Evolutionary conservation across 345 rosid species (phyloP).

Genomic region (Gossypioides kirkii): DNA sequence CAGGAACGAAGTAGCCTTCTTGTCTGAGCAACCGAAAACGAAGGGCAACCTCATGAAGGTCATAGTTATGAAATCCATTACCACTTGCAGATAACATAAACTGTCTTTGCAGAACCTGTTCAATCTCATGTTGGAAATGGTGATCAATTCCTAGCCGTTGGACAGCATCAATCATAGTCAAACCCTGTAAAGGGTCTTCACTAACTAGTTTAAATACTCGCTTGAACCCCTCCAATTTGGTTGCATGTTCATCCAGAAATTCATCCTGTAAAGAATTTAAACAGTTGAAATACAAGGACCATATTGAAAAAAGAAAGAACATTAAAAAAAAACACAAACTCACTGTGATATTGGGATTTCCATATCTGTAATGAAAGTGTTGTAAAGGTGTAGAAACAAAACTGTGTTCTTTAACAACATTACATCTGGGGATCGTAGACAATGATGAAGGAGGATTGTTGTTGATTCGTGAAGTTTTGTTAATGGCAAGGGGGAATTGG

Average conservation of each 20-base stretch:
- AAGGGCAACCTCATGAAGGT: slow-evolving; percentile 31
- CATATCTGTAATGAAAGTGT: not conserved
- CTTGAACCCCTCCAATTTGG: slow-evolving; percentile 19
- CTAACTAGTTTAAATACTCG: slow-evolving; percentile 6
- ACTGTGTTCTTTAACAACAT: not conserved
- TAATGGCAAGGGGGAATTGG: not conserved
- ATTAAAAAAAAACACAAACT: not conserved
- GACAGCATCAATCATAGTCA: slow-evolving; percentile 35
- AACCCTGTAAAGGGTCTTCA: slow-evolving; percentile 12
- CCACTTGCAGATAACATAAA: not conserved
- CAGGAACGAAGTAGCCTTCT: slow-evolving; percentile 31
- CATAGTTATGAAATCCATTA: not conserved
- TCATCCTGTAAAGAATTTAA: not conserved
- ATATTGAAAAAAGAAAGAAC: not conserved
- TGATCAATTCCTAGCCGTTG: slow-evolving; percentile 37
- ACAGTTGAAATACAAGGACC: not conserved
- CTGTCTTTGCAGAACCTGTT: slow-evolving; percentile 24
- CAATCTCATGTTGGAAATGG: slow-evolving; percentile 34
- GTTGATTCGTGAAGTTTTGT: not conserved
- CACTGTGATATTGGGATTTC: not conserved
- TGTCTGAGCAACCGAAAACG: slow-evolving; percentile 40
- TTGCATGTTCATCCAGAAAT: not conserved
- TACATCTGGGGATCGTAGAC: not conserved
- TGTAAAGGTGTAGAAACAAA: not conserved
- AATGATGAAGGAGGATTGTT: not conserved